Conservation (phyloP, 2,329 filamentous ascomycete genomes). For the Exutisphaerella laricina region DNA sequence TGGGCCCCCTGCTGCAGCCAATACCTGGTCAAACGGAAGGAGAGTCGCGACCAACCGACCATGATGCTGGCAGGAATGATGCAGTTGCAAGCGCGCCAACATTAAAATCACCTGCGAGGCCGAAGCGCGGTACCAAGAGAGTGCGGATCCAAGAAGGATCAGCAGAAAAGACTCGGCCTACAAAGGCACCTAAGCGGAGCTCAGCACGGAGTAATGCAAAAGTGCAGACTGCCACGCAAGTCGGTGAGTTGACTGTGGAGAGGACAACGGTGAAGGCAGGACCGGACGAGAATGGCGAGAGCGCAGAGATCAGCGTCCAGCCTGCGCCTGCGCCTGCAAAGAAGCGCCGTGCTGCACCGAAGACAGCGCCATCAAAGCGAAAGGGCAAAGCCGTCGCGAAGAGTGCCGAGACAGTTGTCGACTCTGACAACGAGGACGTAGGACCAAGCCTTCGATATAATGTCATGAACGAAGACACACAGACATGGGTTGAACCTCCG, state of each 20-base stretch:
- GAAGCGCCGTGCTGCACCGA: constrained; percentile 8
- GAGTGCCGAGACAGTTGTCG: constrained; percentile 14
- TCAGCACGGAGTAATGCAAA: constrained; percentile 21
- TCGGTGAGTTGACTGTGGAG: constrained; percentile 10
- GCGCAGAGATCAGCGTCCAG: background rate
- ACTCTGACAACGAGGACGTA: constrained; percentile 19
- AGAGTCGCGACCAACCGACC: background rate
- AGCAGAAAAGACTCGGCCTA: background rate
- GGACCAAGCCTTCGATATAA: background rate
- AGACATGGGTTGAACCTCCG: constrained; percentile 1
- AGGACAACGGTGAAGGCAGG: background rate
- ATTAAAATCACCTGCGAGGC: background rate
- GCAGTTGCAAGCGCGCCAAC: background rate
- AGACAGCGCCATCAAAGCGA: constrained; percentile 4
- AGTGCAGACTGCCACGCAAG: constrained; percentile 16
- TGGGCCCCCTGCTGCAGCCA: constrained; percentile 1
- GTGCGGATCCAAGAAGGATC: background rate
- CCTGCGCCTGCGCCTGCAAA: constrained; percentile 4
- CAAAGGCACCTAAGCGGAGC: constrained; percentile 13
- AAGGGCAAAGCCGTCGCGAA: constrained; percentile 13
- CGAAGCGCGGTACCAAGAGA: background rate
- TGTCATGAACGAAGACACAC: background rate
- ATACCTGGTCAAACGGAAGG: background rate
- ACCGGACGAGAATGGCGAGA: background rate
- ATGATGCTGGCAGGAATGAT: background rate